phyloP scores from a whole-genome alignment of 495 filamentous ascomycete species.

The Clavariopsis aquatica region DNA sequence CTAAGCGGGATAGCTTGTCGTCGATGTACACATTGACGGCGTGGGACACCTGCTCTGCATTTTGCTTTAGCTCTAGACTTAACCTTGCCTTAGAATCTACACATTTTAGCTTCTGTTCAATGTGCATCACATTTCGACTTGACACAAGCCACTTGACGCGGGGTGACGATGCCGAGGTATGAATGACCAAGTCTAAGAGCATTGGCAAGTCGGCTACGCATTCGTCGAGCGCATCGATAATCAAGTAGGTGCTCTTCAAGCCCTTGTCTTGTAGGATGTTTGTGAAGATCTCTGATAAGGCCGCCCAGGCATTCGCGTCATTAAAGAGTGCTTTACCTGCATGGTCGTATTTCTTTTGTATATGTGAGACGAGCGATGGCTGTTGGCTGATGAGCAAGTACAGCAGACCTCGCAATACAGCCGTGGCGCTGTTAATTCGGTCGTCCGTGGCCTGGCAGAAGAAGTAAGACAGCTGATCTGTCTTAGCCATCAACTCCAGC shows the following conservation, averaged over 20 bases:
- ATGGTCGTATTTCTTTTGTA: slow-evolving; percentile 39
- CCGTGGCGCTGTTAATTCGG: slow-evolving; percentile 41
- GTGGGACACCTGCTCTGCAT: slow-evolving; percentile 34
- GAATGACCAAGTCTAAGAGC: slow-evolving; percentile 16
- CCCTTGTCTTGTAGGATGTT: slow-evolving; percentile 44
- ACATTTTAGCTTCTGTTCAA: slow-evolving; percentile 41
- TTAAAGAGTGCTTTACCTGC: slow-evolving; percentile 42
- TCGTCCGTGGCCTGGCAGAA: neutral
- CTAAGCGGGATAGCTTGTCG: slow-evolving; percentile 35
- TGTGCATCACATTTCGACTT: slow-evolving; percentile 45
- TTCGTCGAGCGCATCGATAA: slow-evolving; percentile 22
- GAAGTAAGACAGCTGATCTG: slow-evolving; percentile 20
- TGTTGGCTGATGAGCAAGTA: slow-evolving; percentile 47
- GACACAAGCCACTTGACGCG: slow-evolving; percentile 47
- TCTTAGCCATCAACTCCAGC: slow-evolving; percentile 18
- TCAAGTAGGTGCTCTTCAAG: slow-evolving; percentile 4
- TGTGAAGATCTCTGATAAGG: slow-evolving; percentile 41
- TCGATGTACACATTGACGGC: slow-evolving; percentile 42
- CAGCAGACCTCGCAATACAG: slow-evolving; percentile 48
- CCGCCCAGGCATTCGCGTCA: slow-evolving; percentile 45
- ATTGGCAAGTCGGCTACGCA: slow-evolving; percentile 19
- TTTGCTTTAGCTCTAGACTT: slow-evolving; percentile 41
- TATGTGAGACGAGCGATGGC: slow-evolving; percentile 42
- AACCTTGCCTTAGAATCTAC: slow-evolving; percentile 30
- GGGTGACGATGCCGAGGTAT: slow-evolving; percentile 9